Evolutionary conservation across 2,329 filamentous ascomycete genomes (phyloP).

Genomic region (Colletotrichum tropicicola): DNA sequence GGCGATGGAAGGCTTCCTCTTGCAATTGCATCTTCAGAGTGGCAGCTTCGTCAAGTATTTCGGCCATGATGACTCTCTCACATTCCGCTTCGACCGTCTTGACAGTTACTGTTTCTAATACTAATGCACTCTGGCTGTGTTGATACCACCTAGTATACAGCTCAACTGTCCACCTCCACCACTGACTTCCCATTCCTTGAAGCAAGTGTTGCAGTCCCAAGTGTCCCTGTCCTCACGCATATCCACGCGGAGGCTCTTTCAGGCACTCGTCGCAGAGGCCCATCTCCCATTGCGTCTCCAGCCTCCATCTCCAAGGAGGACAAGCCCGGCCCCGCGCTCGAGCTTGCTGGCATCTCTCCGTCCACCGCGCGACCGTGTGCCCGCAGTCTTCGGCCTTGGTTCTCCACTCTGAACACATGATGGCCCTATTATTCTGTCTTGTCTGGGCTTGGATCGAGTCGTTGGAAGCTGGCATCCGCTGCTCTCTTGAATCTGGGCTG

Average conservation of each 20-base stretch:
- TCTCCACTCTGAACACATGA: constrained; percentile 18
- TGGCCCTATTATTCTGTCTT: neutral
- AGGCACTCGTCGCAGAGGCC: constrained; percentile 15
- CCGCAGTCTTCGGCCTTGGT: constrained; percentile 3
- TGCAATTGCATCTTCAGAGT: neutral
- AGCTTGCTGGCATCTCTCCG: constrained; percentile 2
- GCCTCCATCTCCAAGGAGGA: neutral
- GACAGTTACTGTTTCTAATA: too few relatives aligned
- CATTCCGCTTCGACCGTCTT: too few relatives aligned
- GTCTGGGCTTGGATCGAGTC: too few relatives aligned
- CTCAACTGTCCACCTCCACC: too few relatives aligned
- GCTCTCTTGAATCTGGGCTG: too few relatives aligned
- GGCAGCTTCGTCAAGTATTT: too few relatives aligned
- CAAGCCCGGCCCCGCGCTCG: neutral
- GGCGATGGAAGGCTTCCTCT: neutral
- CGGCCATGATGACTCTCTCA: too few relatives aligned
- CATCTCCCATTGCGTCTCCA: constrained; percentile 10
- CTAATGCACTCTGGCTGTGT: too few relatives aligned
- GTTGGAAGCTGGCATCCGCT: too few relatives aligned
- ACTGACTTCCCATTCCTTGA: too few relatives aligned
- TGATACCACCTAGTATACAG: too few relatives aligned
- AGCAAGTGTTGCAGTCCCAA: neutral
- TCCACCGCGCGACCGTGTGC: neutral
- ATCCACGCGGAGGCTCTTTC: neutral
- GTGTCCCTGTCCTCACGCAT: neutral